Conservation (phyloP, 1,284 basidiomycete species). For the Irpex sp. region DNA sequence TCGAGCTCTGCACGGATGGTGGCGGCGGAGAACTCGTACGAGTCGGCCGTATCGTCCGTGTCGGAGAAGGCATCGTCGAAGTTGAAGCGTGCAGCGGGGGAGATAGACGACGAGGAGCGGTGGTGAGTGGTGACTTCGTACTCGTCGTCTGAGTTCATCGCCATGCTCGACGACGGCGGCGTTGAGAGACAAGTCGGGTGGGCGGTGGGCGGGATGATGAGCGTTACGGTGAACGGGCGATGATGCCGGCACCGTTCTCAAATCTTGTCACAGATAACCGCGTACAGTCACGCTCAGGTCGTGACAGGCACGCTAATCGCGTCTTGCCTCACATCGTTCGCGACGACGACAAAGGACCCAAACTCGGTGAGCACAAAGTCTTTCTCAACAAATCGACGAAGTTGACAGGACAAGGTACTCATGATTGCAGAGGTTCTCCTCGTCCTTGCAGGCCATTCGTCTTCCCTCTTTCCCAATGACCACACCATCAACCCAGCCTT, state of each 20-base stretch:
- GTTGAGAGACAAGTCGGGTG: background rate
- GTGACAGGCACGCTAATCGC: background rate
- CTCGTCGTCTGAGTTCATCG: constrained; percentile 15
- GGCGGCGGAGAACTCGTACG: constrained; percentile 52
- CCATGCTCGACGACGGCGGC: constrained; percentile 7
- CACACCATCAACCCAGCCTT: constrained; percentile 63
- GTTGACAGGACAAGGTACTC: constrained; percentile 13
- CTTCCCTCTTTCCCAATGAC: constrained; percentile 69
- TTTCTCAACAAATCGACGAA: background rate
- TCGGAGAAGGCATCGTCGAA: constrained; percentile 71
- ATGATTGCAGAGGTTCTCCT: constrained; percentile 87
- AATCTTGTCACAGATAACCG: background rate
- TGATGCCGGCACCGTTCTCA: background rate
- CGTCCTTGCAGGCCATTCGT: constrained; percentile 79
- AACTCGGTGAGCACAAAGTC: constrained; percentile 4
- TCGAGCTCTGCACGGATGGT: constrained; percentile 58
- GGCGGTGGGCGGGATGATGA: background rate
- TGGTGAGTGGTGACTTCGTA: constrained; percentile 4
- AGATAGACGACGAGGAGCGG: constrained; percentile 2
- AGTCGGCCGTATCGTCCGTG: constrained; percentile 43
- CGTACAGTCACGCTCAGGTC: background rate
- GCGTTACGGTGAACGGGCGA: background rate
- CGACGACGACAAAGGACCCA: background rate
- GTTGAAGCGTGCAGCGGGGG: constrained; percentile 29
- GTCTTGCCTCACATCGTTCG: background rate